Evolutionary conservation across 306 rosid species (phyloP).

Genomic region (Quercus bicolor): DNA sequence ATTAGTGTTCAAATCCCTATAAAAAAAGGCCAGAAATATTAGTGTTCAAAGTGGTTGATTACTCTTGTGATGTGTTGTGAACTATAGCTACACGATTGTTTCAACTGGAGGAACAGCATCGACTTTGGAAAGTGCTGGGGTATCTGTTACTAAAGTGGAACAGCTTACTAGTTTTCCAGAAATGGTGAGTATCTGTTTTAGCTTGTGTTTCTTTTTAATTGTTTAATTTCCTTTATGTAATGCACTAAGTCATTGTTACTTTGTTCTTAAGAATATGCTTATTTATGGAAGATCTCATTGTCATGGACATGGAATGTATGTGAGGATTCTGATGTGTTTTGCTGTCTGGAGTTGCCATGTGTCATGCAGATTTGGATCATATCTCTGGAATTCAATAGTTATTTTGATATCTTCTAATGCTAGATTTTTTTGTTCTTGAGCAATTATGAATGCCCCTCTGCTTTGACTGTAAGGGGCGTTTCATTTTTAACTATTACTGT

Average conservation of each 20-base stretch:
- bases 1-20: neutral
- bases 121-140: slow-evolving; percentile 75
- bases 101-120: slow-evolving; percentile 97
- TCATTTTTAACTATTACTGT: neutral
- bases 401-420: neutral
- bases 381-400: neutral
- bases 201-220: slow-evolving; percentile 9
- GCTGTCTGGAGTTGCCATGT: neutral
- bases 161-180: slow-evolving; percentile 85
- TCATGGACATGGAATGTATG: neutral
- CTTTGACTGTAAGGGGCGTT: neutral
- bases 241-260: neutral
- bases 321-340: slow-evolving; percentile 6
- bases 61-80: neutral
- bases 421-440: neutral
- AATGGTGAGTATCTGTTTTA: slow-evolving; percentile 52
- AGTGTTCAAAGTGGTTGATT: neutral
- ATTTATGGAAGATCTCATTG: neutral
- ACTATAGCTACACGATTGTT: slow-evolving; percentile 70
- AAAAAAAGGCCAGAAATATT: neutral
- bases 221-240: neutral
- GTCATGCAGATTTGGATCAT: neutral
- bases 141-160: slow-evolving; percentile 82
- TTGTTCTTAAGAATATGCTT: neutral
- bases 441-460: neutral